phyloP scores from a whole-genome alignment of 306 rosid species.

The Arachis hypogaea region DNA sequence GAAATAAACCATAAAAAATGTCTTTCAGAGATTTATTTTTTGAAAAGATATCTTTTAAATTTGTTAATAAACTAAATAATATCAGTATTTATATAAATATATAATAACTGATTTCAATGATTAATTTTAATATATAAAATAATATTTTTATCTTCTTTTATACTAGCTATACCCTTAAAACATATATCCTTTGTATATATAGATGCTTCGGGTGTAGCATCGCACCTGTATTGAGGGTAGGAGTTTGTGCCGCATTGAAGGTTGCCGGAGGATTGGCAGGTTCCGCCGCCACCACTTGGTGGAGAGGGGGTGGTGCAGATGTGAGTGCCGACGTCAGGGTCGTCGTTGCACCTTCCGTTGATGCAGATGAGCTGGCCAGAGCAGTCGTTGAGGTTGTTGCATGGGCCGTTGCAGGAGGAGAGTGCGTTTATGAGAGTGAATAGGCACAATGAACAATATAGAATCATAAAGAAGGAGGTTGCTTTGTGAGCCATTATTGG shows the following conservation, averaged over 20 bases:
- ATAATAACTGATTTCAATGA: no score
- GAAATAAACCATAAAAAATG: no score
- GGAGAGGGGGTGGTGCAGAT: constrained; percentile 24
- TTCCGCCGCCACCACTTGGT: neutral
- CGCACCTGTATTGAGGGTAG: constrained; percentile 21
- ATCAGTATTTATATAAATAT: no score
- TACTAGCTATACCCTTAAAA: no score
- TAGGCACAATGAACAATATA: constrained; percentile 3
- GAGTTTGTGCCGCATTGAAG: neutral
- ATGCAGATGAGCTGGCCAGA: constrained; percentile 57
- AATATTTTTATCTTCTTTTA: no score
- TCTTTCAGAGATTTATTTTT: no score
- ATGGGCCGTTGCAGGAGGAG: constrained; percentile 53
- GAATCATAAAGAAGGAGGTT: neutral
- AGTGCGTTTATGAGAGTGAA: constrained; percentile 32
- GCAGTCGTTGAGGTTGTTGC: constrained; percentile 45
- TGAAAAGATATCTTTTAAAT: no score
- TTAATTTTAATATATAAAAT: no score
- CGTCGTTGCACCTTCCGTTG: constrained; percentile 52
- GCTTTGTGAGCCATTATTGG: neutral
- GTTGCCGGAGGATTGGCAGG: constrained; percentile 14
- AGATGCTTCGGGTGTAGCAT: no score
- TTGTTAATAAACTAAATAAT: no score
- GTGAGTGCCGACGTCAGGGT: constrained; percentile 48
- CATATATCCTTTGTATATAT: no score